Evolutionary conservation across 768 basidiomycete species (phyloP).

Genomic region (Lanmaoa pseudosensibilis): DNA sequence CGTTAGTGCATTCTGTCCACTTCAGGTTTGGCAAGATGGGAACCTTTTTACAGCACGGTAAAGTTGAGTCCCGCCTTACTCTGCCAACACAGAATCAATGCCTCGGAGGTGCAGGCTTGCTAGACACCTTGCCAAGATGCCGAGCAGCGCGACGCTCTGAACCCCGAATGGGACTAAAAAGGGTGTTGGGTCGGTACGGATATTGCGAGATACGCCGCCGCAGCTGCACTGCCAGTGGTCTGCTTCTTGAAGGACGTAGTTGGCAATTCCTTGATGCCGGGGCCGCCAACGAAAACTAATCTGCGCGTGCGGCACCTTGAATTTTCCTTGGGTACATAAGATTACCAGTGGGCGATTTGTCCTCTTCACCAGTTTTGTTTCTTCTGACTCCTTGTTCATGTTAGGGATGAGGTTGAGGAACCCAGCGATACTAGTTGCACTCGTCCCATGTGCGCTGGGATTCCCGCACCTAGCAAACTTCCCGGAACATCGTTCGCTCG

Average conservation of each 20-base stretch:
- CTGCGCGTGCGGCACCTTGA: background rate
- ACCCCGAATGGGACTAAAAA: background rate
- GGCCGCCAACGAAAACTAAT: background rate
- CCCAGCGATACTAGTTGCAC: background rate
- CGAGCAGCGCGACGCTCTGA: background rate
- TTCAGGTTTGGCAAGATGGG: no score
- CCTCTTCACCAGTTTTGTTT: background rate
- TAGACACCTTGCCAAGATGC: background rate
- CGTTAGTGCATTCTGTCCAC: no score
- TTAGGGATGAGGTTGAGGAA: constrained; percentile 10
- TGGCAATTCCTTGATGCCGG: no score
- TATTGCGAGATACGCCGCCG: background rate
- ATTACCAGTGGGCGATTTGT: background rate
- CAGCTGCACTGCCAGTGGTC: background rate
- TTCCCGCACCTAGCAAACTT: constrained; percentile 18
- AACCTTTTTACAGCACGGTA: background rate
- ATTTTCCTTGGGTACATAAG: background rate
- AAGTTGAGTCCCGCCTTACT: background rate
- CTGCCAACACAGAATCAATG: background rate
- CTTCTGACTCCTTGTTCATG: background rate
- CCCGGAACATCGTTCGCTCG: constrained; percentile 21
- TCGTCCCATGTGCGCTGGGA: constrained; percentile 10
- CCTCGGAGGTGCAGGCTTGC: background rate
- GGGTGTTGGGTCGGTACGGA: background rate
- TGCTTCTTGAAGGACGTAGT: no score